Evolutionary conservation across 1,284 basidiomycete genomes (phyloP).

Genomic region (Cutaneotrichosporon sp.): DNA sequence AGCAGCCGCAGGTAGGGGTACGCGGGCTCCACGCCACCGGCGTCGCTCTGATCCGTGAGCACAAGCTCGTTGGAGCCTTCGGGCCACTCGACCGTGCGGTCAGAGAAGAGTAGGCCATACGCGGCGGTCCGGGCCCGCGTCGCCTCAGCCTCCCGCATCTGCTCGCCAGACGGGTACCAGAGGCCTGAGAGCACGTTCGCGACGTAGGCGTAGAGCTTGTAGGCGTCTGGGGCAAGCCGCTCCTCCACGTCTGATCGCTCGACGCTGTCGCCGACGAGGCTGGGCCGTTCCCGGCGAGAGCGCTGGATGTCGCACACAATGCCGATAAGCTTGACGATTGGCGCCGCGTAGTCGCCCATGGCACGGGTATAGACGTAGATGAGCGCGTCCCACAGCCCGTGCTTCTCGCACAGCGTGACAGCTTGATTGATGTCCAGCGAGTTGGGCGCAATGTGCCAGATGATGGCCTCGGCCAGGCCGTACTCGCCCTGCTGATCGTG

Average conservation of each 20-base stretch:
- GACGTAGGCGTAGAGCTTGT: conserved; percentile 93
- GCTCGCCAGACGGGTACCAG: conserved; percentile 80
- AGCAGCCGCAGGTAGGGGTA: conserved; percentile 88
- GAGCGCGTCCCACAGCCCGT: conserved; percentile 87
- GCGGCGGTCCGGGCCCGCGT: conserved; percentile 68
- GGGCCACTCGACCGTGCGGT: conserved; percentile 78
- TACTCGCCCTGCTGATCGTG: conserved; percentile 73
- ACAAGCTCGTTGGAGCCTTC: conserved; percentile 30
- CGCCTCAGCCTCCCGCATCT: conserved; percentile 66
- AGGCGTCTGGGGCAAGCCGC: conserved; percentile 69
- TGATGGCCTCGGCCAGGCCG: conserved; percentile 79
- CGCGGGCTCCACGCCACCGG: conserved; percentile 62
- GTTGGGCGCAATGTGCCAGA: conserved; percentile 93
- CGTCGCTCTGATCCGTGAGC: conserved; percentile 44
- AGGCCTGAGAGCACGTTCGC: conserved; percentile 80
- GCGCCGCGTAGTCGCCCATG: conserved; percentile 83
- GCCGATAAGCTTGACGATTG: conserved; percentile 78
- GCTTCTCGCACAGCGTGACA: conserved; percentile 77
- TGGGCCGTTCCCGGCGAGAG: conserved; percentile 50
- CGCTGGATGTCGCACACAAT: conserved; percentile 71
- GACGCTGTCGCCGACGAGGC: conserved; percentile 33
- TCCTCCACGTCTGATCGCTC: conserved; percentile 55
- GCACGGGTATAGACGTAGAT: conserved; percentile 92
- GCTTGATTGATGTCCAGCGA: conserved; percentile 94
- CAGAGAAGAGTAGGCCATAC: conserved; percentile 81